Evolutionary conservation across 352 stramenopile species (phyloP), one percentile per base, ranked within the genome.

Genomic region (Phytophthora constricta): DNA sequence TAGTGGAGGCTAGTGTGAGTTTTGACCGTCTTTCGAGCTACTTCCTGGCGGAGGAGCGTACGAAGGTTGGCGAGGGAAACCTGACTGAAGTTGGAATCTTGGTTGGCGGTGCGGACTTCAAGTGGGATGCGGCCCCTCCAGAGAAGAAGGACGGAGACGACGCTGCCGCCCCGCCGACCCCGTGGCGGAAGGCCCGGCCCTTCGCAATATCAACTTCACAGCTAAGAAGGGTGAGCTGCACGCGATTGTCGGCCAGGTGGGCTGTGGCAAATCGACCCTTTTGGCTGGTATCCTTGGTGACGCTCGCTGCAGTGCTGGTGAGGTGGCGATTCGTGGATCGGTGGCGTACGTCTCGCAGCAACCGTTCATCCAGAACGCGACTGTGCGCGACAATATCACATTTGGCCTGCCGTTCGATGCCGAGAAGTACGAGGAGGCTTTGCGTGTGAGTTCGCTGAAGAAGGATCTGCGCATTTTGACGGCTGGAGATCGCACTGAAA

Each of bases 281-380:
- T 58, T 90, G 4, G 47, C 66, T 20, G 81, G 77, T 3, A 79
- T 88, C 27, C 34, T 83, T 16, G 84, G 82, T 4, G 70, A 86
- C 3, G 72, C 69, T 23, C 69, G 70, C 10, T 82, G 70, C 26
- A 76, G 56, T 26, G 50, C 58, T 5, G 77, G 82, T 3, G 58
- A 72, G 16, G 78, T 92, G 10, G 59, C 70, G 3, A 71, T 98
- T 10, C 81, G 88, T n/a, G 97, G 97, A 14, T 87, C 75, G 2
- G 77, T 99, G 8, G 94, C 92, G 1, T 99, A 98, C 60, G 91
- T 97, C 47, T 76, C 91, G 17, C 96, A 99, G 77, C 95, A 91
- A 25, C 83, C 97, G 13, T 99, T 98, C 65, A 98, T 99, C 50
- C 87, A 98, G 62, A 99, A 99, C 75, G 92, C 88, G 28, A 98